phyloP scores from a whole-genome alignment of 352 stramenopile species.

The Thraustochytrium striatum region DNA sequence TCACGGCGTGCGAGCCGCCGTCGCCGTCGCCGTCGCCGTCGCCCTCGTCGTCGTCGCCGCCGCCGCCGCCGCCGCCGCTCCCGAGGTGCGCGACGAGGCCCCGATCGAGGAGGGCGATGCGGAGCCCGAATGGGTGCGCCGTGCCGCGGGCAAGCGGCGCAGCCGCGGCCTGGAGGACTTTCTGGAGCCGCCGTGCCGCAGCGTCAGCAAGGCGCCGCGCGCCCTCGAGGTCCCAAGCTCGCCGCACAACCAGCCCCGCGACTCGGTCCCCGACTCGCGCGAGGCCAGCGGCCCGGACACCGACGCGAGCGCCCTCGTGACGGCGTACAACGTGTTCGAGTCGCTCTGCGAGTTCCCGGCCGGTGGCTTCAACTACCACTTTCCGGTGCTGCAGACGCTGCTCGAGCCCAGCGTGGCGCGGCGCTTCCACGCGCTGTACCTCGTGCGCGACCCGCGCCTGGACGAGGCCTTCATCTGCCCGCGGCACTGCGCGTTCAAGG shows the following conservation, averaged over 20 bases:
- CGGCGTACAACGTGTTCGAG: conserved; percentile 19
- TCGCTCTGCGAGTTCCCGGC: background rate
- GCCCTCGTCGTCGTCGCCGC: background rate
- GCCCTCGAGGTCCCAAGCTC: background rate
- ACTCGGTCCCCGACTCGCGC: too few species aligned
- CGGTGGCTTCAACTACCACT: background rate
- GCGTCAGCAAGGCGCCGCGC: background rate
- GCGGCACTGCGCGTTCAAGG: background rate
- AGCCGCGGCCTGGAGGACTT: too few species aligned
- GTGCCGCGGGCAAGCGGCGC: too few species aligned
- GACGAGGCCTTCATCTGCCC: conserved; percentile 13
- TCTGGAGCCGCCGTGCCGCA: background rate
- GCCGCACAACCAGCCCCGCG: too few species aligned
- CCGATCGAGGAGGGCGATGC: background rate
- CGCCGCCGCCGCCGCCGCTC: background rate
- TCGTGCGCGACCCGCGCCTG: background rate
- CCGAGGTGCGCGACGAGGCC: background rate
- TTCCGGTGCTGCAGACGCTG: background rate
- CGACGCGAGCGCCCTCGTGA: background rate
- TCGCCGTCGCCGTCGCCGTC: background rate
- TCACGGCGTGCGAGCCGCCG: background rate
- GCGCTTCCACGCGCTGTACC: background rate
- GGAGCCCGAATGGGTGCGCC: too few species aligned
- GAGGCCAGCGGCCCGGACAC: too few species aligned
- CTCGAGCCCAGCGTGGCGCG: background rate